Evolutionary conservation across 2,329 filamentous ascomycete species (phyloP).

Genomic region (Trematosphaeria pertusa): DNA sequence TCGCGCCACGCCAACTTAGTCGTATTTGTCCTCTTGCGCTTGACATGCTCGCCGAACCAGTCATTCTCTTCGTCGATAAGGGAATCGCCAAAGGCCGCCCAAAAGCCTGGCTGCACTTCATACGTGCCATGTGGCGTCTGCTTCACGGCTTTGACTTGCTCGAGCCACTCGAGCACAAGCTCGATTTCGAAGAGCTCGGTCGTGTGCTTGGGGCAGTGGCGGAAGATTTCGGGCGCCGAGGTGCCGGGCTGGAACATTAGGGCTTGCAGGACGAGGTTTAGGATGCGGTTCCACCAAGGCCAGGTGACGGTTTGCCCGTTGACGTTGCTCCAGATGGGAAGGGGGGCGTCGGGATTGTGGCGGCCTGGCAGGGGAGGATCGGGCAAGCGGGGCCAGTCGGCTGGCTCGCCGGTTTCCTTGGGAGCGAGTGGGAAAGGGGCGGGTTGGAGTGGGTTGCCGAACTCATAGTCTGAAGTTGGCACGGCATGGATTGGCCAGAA

Average conservation of each 20-base stretch:
- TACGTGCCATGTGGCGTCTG: slow-evolving; percentile 29
- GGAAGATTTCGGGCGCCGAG: slow-evolving; percentile 60
- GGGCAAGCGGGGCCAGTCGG: slow-evolving; percentile 28
- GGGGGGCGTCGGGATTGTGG: slow-evolving; percentile 50
- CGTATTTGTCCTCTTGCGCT: slow-evolving; percentile 29
- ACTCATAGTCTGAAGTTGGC: slow-evolving; percentile 66
- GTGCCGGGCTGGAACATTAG: slow-evolving; percentile 69
- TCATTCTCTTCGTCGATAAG: slow-evolving; percentile 36
- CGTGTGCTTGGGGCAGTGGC: slow-evolving; percentile 36
- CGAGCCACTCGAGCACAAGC: slow-evolving; percentile 40
- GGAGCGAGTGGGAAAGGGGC: slow-evolving; percentile 41
- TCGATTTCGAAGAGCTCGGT: slow-evolving; percentile 43
- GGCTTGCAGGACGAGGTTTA: slow-evolving; percentile 68
- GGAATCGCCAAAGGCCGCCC: slow-evolving; percentile 43
- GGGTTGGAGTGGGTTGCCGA: slow-evolving; percentile 60
- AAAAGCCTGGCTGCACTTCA: slow-evolving; percentile 29
- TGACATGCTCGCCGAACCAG: slow-evolving; percentile 40
- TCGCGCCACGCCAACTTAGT: slow-evolving; percentile 31
- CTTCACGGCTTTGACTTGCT: slow-evolving; percentile 29
- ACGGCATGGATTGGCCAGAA: slow-evolving; percentile 68
- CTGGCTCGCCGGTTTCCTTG: slow-evolving; percentile 9
- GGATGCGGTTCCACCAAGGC: slow-evolving; percentile 69
- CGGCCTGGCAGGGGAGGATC: slow-evolving; percentile 37
- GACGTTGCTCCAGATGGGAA: slow-evolving; percentile 78
- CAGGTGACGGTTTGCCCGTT: slow-evolving; percentile 63